Percentiles rank a stretch among this genome's conserved stretches.
Evolutionary conservation across 1,284 basidiomycete genomes (phyloP).

Genomic region (Cutaneotrichosporon cutaneum): DNA sequence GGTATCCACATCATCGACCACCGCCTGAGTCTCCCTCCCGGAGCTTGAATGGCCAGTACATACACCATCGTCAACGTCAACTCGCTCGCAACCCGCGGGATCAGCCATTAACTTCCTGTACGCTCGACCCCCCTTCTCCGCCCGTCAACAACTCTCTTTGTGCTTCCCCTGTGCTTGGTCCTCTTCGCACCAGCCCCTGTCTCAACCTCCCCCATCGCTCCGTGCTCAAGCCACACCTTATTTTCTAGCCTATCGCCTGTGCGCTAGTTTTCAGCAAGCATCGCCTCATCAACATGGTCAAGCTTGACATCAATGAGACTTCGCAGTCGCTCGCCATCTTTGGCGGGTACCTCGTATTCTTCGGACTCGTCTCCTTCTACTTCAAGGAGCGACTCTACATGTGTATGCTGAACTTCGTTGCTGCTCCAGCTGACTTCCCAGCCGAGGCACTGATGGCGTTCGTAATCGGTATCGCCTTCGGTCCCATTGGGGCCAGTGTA

Average conservation of each 20-base stretch:
- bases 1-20: not conserved
- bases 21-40: not conserved
- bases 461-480: conserved; percentile 85
- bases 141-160: not conserved
- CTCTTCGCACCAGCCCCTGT: not conserved
- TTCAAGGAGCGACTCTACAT: conserved; percentile 54
- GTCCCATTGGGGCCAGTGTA: conserved; percentile 38
- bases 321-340: conserved; percentile 47
- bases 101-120: not conserved
- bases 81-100: not conserved
- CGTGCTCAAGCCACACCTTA: not conserved
- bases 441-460: conserved; percentile 95
- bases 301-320: conserved; percentile 47
- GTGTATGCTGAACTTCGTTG: conserved; percentile 34
- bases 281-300: conserved; percentile 40
- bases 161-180: not conserved
- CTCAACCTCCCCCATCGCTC: not conserved
- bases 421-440: conserved; percentile 58
- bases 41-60: not conserved
- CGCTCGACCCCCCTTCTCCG: not conserved
- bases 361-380: conserved; percentile 51
- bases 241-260: not conserved
- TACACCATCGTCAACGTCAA: not conserved
- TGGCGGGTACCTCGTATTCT: conserved; percentile 47
- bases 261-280: not conserved